Evolutionary conservation across 2,329 filamentous ascomycete genomes (phyloP).

Genomic region (Metarhizium humberi): DNA sequence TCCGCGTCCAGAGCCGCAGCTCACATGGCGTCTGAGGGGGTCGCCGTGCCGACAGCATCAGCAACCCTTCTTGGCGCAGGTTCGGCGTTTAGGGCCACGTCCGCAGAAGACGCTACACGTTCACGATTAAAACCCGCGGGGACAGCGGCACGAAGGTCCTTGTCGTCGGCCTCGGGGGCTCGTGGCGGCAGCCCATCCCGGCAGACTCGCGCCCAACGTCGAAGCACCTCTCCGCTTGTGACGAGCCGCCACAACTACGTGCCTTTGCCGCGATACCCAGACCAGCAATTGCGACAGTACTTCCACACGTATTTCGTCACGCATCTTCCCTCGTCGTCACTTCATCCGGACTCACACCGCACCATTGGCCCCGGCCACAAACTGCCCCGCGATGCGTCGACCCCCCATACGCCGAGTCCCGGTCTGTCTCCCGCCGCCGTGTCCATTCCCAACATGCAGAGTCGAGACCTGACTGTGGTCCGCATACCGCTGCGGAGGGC

Average conservation of each 20-base stretch:
- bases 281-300: constrained; percentile 11
- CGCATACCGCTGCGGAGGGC: constrained; percentile 88
- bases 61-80: constrained; percentile 1
- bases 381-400: constrained; percentile 75
- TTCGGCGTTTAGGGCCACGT: background rate
- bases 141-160: background rate
- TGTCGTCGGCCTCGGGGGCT: background rate
- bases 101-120: background rate
- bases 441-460: constrained; percentile 49
- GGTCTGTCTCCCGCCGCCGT: constrained; percentile 48
- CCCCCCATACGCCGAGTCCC: constrained; percentile 56
- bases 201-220: background rate
- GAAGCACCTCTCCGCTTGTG: background rate
- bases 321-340: constrained; percentile 83
- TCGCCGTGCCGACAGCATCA: background rate
- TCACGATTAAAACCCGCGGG: background rate
- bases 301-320: constrained; percentile 99
- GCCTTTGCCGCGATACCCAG: background rate
- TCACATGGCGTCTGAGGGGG: constrained; percentile 9
- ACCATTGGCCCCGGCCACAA: constrained; percentile 65
- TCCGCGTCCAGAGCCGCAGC: constrained; percentile 11
- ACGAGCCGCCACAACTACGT: background rate
- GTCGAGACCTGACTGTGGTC: constrained; percentile 81
- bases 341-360: constrained; percentile 74
- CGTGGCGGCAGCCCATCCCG: background rate